These are phyloP conservation scores for Crepidotus variabilis DNA, from an alignment of 768 basidiomycete species.

Conservation along the genomic window DNA sequence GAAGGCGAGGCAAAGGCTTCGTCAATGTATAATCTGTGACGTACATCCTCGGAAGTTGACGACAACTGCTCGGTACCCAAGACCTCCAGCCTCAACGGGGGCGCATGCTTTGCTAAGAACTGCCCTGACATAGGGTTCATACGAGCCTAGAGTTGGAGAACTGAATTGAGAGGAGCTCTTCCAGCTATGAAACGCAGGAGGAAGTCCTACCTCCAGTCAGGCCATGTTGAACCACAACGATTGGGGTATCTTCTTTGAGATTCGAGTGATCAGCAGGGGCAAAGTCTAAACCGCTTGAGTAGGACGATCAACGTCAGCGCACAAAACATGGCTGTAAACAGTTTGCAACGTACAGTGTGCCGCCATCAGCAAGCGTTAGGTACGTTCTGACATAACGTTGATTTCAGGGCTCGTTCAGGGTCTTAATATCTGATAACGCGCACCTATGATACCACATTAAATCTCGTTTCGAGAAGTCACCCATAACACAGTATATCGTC, in stretches of 20 bases:
- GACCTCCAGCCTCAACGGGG: constrained; percentile 72
- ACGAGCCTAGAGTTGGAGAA: constrained; percentile 54
- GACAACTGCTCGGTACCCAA: constrained; percentile 88
- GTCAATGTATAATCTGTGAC: constrained; percentile 22
- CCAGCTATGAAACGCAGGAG: background rate
- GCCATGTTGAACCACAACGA: constrained; percentile 59
- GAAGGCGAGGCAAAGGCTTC: constrained; percentile 3
- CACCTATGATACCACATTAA: constrained; percentile 54
- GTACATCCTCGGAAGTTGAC: constrained; percentile 91
- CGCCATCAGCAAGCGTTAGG: constrained; percentile 55
- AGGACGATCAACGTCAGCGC: constrained; percentile 1
- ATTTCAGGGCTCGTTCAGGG: background rate
- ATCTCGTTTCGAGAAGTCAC: constrained; percentile 57
- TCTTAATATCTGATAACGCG: constrained; percentile 6
- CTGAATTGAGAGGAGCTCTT: background rate
- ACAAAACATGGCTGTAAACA: background rate
- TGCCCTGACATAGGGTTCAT: constrained; percentile 87
- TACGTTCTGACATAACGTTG: constrained; percentile 31
- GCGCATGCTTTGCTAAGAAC: constrained; percentile 72
- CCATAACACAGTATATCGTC: constrained; percentile 56
- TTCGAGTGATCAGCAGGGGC: constrained; percentile 41
- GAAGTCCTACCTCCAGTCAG: constrained; percentile 40
- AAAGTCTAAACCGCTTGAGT: constrained; percentile 61
- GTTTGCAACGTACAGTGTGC: constrained; percentile 49
- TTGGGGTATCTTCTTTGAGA: constrained; percentile 38